Conservation (phyloP, 73 alveolate genomes). For the Paramecium pentaurelia region DNA sequence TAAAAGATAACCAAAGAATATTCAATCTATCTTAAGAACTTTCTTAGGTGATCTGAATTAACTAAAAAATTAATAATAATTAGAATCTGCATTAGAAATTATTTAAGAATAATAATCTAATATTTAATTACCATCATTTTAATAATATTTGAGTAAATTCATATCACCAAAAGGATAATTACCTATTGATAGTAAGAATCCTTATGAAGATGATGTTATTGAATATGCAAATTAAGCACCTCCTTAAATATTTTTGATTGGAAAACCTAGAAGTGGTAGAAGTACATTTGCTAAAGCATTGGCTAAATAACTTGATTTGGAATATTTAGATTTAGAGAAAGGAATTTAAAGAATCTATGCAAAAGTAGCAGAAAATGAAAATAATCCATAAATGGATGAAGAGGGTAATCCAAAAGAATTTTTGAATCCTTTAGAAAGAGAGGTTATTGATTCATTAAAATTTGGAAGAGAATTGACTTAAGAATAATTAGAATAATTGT, state of each 20-base stretch:
- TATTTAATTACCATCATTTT: conserved; percentile 1
- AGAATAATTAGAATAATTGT: conserved; percentile 39
- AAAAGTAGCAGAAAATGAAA: conserved; percentile 80
- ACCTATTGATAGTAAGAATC: conserved; percentile 48
- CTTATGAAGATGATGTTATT: conserved; percentile 68
- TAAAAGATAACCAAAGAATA: conserved; percentile 35
- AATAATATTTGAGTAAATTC: conserved; percentile 25
- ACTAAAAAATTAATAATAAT: not conserved
- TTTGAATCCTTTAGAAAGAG: conserved; percentile 49
- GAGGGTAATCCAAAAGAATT: conserved; percentile 75
- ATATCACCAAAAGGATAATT: conserved; percentile 31
- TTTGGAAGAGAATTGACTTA: conserved; percentile 68
- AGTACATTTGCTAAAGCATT: conserved; percentile 74
- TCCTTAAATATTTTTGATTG: conserved; percentile 82
- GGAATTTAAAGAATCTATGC: conserved; percentile 74
- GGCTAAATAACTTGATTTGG: conserved; percentile 86
- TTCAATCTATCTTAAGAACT: not conserved
- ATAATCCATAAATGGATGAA: conserved; percentile 68
- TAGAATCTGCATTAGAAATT: not conserved
- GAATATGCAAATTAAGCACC: conserved; percentile 88
- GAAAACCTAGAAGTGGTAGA: conserved; percentile 94
- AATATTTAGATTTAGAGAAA: conserved; percentile 77
- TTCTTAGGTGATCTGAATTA: conserved; percentile 19
- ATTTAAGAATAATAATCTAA: not conserved
- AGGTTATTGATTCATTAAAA: conserved; percentile 45